phyloP scores from a whole-genome alignment of 2,329 filamentous ascomycete species.

The Sordariomycetes sp. region DNA sequence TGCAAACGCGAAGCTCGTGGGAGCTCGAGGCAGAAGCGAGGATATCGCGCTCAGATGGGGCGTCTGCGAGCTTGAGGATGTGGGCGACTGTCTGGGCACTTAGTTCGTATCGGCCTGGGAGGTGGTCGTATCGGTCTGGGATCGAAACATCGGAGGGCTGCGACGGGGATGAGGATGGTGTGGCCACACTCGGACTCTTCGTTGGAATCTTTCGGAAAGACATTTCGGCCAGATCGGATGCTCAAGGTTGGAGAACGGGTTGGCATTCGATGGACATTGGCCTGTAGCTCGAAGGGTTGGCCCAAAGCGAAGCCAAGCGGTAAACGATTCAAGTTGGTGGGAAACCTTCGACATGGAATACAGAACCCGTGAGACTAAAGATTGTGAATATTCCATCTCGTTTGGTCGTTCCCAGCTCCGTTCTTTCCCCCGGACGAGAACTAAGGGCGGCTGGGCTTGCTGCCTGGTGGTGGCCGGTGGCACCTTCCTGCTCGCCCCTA shows the following conservation, averaged over 20 bases:
- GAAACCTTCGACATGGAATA: no score
- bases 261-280: no score
- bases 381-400: no score
- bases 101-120: background rate
- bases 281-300: no score
- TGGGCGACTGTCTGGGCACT: background rate
- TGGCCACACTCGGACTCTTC: background rate
- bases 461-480: background rate
- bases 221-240: background rate
- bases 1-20: slow-evolving; percentile 24
- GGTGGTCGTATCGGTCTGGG: background rate
- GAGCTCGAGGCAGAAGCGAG: slow-evolving; percentile 26
- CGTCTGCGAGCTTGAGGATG: slow-evolving; percentile 6
- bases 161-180: background rate
- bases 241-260: background rate
- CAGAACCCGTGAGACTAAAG: no score
- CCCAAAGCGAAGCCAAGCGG: no score
- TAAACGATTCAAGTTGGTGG: no score
- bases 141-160: background rate
- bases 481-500: background rate
- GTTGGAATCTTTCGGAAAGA: background rate
- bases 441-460: no score
- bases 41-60: slow-evolving; percentile 14
- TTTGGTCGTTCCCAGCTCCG: no score
- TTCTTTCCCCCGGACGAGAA: no score